Percentiles rank a stretch among this genome's conserved stretches.
Evolutionary conservation across 192 early-diverging fungal species (phyloP).

Genomic region (Pilaira anomala): DNA sequence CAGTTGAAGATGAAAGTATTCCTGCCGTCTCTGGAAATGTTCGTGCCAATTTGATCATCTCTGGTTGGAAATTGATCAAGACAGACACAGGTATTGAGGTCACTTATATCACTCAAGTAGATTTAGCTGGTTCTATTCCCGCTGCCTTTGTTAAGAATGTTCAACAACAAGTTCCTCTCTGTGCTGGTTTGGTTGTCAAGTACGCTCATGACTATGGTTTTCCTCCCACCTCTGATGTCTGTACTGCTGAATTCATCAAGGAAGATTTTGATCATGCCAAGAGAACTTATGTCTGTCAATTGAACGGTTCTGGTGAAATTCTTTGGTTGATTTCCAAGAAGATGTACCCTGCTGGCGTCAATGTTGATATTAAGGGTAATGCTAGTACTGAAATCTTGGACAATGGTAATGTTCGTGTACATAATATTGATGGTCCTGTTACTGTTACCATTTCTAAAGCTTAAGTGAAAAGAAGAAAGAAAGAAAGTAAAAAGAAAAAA

Average conservation of each 20-base stretch:
- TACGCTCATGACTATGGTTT: constrained; percentile 46
- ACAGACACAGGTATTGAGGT: constrained; percentile 38
- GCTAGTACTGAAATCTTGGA: constrained; percentile 14
- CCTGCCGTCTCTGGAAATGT: constrained; percentile 49
- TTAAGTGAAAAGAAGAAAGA: constrained; percentile 21
- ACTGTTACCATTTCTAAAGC: constrained; percentile 30
- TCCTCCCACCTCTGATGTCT: constrained; percentile 39
- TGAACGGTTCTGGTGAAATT: constrained; percentile 28
- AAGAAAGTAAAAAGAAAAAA: no score
- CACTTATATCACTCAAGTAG: constrained; percentile 50
- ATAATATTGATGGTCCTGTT: constrained; percentile 19
- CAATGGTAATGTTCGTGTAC: constrained; percentile 17
- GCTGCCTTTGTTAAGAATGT: constrained; percentile 43
- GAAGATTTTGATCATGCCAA: constrained; percentile 42
- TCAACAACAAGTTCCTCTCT: constrained; percentile 44
- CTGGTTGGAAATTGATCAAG: constrained; percentile 50
- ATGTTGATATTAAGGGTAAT: constrained; percentile 38
- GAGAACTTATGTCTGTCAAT: constrained; percentile 29
- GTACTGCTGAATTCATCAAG: constrained; percentile 26
- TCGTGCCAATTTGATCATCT: constrained; percentile 44
- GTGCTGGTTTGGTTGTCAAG: constrained; percentile 43
- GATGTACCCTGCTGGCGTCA: constrained; percentile 47
- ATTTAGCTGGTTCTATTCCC: constrained; percentile 51
- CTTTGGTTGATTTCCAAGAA: constrained; percentile 35
- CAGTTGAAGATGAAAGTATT: constrained; percentile 46